Conservation (phyloP, 192 early-diverging fungal species). For the Umbelopsis ramanniana region DNA sequence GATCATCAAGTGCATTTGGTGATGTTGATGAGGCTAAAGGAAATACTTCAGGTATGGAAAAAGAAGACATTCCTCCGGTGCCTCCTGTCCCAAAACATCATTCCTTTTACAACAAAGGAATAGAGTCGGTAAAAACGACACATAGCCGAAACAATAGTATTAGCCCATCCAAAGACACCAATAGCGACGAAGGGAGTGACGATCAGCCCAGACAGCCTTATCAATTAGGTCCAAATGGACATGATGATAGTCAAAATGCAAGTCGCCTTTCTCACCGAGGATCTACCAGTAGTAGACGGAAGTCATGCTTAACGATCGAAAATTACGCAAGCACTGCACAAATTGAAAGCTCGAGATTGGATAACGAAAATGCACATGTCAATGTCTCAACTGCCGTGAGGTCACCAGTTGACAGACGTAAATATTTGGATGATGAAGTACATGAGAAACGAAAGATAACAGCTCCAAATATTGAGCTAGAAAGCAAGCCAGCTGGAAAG, state of each 20-base stretch:
- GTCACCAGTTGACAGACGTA: not conserved
- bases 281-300: not conserved
- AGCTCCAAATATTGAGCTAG: not conserved
- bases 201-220: not conserved
- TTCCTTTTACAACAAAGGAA: slow-evolving; percentile 16
- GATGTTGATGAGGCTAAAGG: not conserved
- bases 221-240: not conserved
- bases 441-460: not conserved
- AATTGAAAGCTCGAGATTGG: not conserved
- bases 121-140: not conserved
- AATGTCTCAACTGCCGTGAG: not conserved
- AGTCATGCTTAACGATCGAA: not conserved
- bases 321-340: not conserved
- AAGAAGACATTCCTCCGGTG: slow-evolving; percentile 29
- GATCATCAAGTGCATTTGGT: slow-evolving; percentile 9
- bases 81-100: slow-evolving; percentile 38
- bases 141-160: slow-evolving; percentile 3
- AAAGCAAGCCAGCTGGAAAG: slow-evolving; percentile 11
- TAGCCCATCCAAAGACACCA: not conserved
- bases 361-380: slow-evolving; percentile 12
- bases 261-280: not conserved
- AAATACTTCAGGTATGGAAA: not conserved
- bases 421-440: not conserved
- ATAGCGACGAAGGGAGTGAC: not conserved
- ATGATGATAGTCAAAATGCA: not conserved